phyloP scores from a whole-genome alignment of 164 flowering plant genomes.

The Chimonanthus salicifolius region DNA sequence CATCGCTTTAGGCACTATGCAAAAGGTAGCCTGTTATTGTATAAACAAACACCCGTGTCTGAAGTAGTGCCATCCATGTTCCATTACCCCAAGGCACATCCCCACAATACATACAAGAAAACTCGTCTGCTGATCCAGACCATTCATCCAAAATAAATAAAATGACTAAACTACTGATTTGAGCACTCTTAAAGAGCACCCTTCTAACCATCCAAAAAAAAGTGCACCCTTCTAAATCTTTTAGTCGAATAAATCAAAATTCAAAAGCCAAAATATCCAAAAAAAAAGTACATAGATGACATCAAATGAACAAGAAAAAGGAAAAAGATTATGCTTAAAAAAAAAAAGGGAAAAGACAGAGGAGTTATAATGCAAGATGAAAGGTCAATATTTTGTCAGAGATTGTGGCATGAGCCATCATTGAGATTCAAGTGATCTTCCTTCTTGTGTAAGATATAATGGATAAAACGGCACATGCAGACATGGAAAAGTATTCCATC shows the following conservation, averaged over 20 bases:
- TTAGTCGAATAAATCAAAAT: not conserved
- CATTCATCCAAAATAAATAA: not conserved
- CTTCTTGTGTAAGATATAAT: too few species aligned
- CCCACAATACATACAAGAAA: not conserved
- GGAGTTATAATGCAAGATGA: too few species aligned
- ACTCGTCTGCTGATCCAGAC: not conserved
- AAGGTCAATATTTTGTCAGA: too few species aligned
- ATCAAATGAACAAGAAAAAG: too few species aligned
- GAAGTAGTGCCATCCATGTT: conserved; percentile 8
- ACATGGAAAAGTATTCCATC: too few species aligned
- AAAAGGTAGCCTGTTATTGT: conserved; percentile 13
- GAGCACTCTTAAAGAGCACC: not conserved
- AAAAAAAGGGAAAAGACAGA: too few species aligned
- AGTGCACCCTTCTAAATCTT: too few species aligned
- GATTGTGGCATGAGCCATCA: too few species aligned
- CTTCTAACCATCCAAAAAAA: not conserved
- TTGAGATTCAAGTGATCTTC: too few species aligned
- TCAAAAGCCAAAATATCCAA: not conserved
- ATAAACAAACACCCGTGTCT: conserved; percentile 14
- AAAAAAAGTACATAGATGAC: too few species aligned
- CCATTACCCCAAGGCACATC: not conserved
- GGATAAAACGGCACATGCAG: too few species aligned
- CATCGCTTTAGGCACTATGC: conserved; percentile 11
- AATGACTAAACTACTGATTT: not conserved
- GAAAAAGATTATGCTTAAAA: too few species aligned